phyloP scores from a whole-genome alignment of 805 yeast genomes.

The Cyberlindnera suaveolens region DNA sequence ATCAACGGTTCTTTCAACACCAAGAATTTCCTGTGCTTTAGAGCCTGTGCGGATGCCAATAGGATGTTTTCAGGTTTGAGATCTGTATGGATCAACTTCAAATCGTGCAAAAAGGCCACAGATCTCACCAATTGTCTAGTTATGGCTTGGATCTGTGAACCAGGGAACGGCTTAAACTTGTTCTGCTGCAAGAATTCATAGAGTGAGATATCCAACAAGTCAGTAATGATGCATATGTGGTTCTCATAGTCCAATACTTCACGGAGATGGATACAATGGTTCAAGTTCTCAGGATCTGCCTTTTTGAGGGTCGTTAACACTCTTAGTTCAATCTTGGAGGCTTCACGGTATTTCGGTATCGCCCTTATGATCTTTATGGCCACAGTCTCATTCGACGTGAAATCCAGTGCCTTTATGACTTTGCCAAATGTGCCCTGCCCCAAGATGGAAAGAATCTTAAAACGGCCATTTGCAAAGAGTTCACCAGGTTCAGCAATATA shows the following conservation, averaged over 20 bases:
- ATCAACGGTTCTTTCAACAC: slow-evolving; percentile 73
- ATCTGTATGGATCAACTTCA: slow-evolving; percentile 91
- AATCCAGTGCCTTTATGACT: slow-evolving; percentile 79
- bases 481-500: slow-evolving; percentile 56
- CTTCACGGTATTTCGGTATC: slow-evolving; percentile 90
- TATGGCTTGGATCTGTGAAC: slow-evolving; percentile 84
- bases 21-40: slow-evolving; percentile 24
- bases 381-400: slow-evolving; percentile 44
- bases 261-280: slow-evolving; percentile 76
- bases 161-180: slow-evolving; percentile 85
- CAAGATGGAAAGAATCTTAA: slow-evolving; percentile 56
- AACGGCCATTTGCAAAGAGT: slow-evolving; percentile 64
- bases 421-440: slow-evolving; percentile 95
- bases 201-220: slow-evolving; percentile 73
- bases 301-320: slow-evolving; percentile 68
- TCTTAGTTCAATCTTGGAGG: slow-evolving; percentile 86
- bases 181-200: slow-evolving; percentile 88
- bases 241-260: slow-evolving; percentile 91
- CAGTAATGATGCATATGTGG: slow-evolving; percentile 92
- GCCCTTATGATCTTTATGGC: slow-evolving; percentile 93
- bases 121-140: slow-evolving; percentile 80
- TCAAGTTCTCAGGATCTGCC: slow-evolving; percentile 57
- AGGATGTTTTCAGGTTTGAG: slow-evolving; percentile 93
- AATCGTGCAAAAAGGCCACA: slow-evolving; percentile 83
- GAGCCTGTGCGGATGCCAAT: slow-evolving; percentile 18